Base-by-base conservation (phyloP, 1,284 basidiomycete genomes). In the Rhodotorula sp. region DNA sequence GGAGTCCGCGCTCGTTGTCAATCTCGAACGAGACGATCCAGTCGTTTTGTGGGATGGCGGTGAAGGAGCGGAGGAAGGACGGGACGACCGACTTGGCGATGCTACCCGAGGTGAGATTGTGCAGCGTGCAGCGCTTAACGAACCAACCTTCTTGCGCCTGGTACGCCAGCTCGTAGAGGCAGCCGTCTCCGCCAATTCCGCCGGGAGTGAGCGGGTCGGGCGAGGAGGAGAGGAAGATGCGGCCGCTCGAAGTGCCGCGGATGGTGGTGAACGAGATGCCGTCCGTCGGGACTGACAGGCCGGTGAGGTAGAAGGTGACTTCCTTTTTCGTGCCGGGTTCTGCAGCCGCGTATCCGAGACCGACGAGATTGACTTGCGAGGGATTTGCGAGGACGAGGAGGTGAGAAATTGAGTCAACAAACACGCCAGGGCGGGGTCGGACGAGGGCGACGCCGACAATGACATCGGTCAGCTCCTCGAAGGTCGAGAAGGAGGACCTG, bases 121-220 rank as follows among this genome's bases (percentile, higher is more conserved):
- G 84, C 66, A 95, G 82, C 76, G 90, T 88, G 60, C 81, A 78
- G 73, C 82, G 78, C 78, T 92, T 92, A 66, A 88, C 90, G 82
- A 97, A 95, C 94, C 94, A 97, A 2, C 91, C 90, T 78, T 94
- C 91, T 74, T 86, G 89, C 72, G 91, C 88, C 77, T 93, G 90
- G 80, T 99, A 99, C 77, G 91, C 89, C 59, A 99, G 82, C 81
- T 98, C 96, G 80, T 96, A 97, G 53, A 98, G 81, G 78, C 89
- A 89, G 29, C 92, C 92, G 80, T 97, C 93, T 24, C 85, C 84
- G 19, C 94, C 94, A 30, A 68, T 64, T 9, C 68, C 64, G 53
- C 68, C 71, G 0, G 67, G 73, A 5, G 68, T 64, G 30, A 70
- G 52, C 19, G 67, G 64, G 29, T 70, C 64, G 86, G 72, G 68